These are phyloP conservation scores for Golubevia sp. DNA, from an alignment of 1,284 basidiomycete species.

Conservation along the genomic window DNA sequence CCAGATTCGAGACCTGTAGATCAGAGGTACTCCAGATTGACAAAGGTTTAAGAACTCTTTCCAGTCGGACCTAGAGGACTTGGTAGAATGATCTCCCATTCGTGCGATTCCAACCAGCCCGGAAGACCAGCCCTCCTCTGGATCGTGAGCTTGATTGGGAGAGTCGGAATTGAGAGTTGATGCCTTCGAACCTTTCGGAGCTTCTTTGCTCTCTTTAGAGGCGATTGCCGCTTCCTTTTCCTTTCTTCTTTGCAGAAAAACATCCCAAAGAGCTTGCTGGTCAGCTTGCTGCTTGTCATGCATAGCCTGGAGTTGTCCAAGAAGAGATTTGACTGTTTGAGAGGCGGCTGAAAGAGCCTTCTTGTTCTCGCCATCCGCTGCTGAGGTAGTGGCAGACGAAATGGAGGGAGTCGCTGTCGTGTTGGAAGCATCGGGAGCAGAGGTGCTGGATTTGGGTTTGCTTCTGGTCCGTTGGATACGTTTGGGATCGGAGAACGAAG, in stretches of 20 bases:
- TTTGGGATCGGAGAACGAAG: slow-evolving; percentile 6
- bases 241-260: slow-evolving; percentile 73
- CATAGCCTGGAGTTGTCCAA: slow-evolving; percentile 80
- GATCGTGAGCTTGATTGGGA: slow-evolving; percentile 62
- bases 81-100: slow-evolving; percentile 72
- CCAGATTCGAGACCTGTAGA: slow-evolving; percentile 82
- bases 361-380: background rate
- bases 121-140: slow-evolving; percentile 40
- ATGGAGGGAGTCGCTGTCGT: slow-evolving; percentile 7
- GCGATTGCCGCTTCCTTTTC: slow-evolving; percentile 55
- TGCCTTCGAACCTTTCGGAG: slow-evolving; percentile 28
- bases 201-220: slow-evolving; percentile 46
- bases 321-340: slow-evolving; percentile 75
- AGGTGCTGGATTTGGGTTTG: slow-evolving; percentile 20
- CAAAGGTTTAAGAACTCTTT: slow-evolving; percentile 79
- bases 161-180: slow-evolving; percentile 31
- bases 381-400: background rate
- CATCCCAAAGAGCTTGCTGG: slow-evolving; percentile 83
- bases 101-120: slow-evolving; percentile 82
- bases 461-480: slow-evolving; percentile 19
- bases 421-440: slow-evolving; percentile 19
- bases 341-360: slow-evolving; percentile 62
- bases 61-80: slow-evolving; percentile 73
- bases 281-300: slow-evolving; percentile 80
- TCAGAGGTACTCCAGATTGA: slow-evolving; percentile 81